Conservation (phyloP, 768 basidiomycete genomes). For the Roridomyces roridus region DNA sequence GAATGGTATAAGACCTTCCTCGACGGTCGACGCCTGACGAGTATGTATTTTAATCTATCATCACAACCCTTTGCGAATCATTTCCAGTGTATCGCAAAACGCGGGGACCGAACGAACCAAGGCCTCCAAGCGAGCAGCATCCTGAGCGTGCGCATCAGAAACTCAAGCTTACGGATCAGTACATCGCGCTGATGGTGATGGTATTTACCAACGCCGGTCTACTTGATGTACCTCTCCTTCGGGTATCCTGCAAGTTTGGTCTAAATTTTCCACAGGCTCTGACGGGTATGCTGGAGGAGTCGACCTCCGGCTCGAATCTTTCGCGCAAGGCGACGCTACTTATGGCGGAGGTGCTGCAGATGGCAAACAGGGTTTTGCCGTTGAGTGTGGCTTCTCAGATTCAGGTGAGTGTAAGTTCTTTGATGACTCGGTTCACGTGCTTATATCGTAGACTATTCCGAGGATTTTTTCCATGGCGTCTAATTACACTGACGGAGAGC, state of each 20-base stretch:
- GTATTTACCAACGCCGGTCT: conserved; percentile 89
- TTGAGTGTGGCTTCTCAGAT: conserved; percentile 80
- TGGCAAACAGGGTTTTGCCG: conserved; percentile 88
- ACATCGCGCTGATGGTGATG: conserved; percentile 82
- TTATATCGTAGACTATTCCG: conserved; percentile 79
- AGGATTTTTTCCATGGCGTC: conserved; percentile 85
- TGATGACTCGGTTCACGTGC: background rate
- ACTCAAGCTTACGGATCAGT: conserved; percentile 91
- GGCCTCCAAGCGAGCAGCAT: conserved; percentile 37
- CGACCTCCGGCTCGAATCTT: conserved; percentile 70
- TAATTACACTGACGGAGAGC: conserved; percentile 76
- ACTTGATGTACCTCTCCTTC: conserved; percentile 67
- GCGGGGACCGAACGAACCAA: conserved; percentile 45
- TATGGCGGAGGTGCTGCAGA: conserved; percentile 88
- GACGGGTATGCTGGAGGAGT: conserved; percentile 84
- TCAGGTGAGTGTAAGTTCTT: conserved; percentile 56
- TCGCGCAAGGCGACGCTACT: conserved; percentile 90
- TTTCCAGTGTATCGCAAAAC: conserved; percentile 69
- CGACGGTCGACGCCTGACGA: conserved; percentile 85
- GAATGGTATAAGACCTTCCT: conserved; percentile 95
- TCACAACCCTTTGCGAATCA: background rate
- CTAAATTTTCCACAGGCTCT: conserved; percentile 68
- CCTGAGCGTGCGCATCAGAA: conserved; percentile 58
- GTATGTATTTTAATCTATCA: conserved; percentile 48
- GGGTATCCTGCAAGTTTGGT: background rate